Conservation (phyloP, 2,329 filamentous ascomycete genomes). For the Immersiporthe knoxdaviesiana region DNA sequence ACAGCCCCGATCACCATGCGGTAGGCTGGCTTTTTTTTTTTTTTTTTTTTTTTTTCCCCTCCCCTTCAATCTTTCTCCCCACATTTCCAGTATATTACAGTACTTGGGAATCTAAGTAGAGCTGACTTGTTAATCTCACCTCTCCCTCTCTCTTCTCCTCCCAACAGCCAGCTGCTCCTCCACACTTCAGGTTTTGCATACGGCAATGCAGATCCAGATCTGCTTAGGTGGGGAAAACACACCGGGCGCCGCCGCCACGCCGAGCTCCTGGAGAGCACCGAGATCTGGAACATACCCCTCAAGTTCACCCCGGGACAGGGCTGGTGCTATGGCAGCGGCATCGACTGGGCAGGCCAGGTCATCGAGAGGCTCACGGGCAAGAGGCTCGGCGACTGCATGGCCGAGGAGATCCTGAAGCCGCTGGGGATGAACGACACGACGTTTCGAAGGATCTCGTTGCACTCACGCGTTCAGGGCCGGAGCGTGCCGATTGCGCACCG, state of each 20-base stretch:
- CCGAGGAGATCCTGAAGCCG: slow-evolving; percentile 42
- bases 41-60: no score
- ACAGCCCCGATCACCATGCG: slow-evolving; percentile 44
- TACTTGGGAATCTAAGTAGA: background rate
- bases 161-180: slow-evolving; percentile 46
- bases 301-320: slow-evolving; percentile 49
- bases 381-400: slow-evolving; percentile 44
- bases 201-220: slow-evolving; percentile 45
- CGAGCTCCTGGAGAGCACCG: slow-evolving; percentile 40
- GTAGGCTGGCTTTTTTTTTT: slow-evolving; percentile 33
- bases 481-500: slow-evolving; percentile 29
- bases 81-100: no score
- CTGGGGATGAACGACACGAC: slow-evolving; percentile 43
- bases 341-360: slow-evolving; percentile 53
- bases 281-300: slow-evolving; percentile 47
- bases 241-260: slow-evolving; percentile 39
- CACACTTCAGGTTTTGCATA: slow-evolving; percentile 54
- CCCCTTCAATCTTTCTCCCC: no score
- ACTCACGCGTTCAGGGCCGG: slow-evolving; percentile 24
- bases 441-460: slow-evolving; percentile 36
- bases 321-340: slow-evolving; percentile 52
- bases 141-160: background rate
- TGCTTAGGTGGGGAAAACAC: slow-evolving; percentile 45
- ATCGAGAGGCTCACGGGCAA: slow-evolving; percentile 46
- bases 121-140: background rate